These are phyloP conservation scores for Cucurbita argyrosperma DNA, from an alignment of 306 rosid genomes.

Conservation along the genomic window DNA sequence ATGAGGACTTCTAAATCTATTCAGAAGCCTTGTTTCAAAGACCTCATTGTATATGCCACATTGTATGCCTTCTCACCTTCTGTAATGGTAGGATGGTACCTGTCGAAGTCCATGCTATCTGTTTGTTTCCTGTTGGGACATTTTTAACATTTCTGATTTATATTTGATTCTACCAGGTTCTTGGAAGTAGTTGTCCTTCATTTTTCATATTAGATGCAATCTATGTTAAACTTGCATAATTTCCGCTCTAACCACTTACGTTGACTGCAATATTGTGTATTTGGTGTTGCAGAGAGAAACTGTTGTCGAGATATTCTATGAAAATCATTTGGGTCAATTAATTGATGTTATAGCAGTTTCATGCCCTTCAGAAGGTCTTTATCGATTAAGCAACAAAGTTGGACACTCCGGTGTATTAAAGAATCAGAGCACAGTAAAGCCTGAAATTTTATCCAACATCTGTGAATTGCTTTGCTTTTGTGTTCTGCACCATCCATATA, in stretches of 20 bases:
- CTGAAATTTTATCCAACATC: constrained; percentile 78
- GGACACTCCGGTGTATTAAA: constrained; percentile 23
- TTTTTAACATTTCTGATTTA: neutral
- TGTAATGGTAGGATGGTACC: neutral
- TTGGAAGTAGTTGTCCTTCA: neutral
- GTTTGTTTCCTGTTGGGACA: neutral
- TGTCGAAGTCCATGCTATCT: neutral
- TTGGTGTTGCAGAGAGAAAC: constrained; percentile 60
- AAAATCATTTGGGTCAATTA: constrained; percentile 74
- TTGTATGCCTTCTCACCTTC: neutral
- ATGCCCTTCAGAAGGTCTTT: constrained; percentile 46
- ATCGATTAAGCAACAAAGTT: constrained; percentile 25
- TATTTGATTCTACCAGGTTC: neutral
- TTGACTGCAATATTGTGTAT: constrained; percentile 8
- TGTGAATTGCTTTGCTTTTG: constrained; percentile 94
- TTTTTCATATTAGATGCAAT: neutral
- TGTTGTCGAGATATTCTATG: constrained; percentile 73
- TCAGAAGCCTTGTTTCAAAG: neutral
- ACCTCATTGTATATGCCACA: neutral
- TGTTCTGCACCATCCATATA: constrained; percentile 86
- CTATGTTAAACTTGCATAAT: constrained; percentile 5
- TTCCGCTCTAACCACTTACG: constrained; percentile 10
- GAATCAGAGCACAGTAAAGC: constrained; percentile 40
- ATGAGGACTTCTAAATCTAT: neutral
- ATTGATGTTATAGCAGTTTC: constrained; percentile 59